These are phyloP conservation scores for Saccharomycopsis sp. DNA, from an alignment of 805 yeast species.

Conservation along the genomic window DNA sequence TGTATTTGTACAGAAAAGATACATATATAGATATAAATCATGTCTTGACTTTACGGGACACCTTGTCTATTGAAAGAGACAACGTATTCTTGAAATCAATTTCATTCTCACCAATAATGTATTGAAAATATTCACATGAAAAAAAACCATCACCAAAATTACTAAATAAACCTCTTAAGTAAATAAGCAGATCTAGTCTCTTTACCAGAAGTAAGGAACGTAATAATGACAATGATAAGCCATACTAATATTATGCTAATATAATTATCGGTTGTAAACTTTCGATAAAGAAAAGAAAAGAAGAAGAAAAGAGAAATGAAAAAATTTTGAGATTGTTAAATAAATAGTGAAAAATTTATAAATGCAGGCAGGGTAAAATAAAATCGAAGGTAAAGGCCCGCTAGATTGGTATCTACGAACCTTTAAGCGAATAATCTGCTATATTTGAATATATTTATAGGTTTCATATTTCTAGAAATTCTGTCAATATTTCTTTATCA, in stretches of 20 bases:
- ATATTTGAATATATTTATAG: too few relatives aligned
- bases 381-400: too few relatives aligned
- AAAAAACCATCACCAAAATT: background rate
- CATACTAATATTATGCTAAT: constrained; percentile 6
- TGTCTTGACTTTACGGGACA: constrained; percentile 43
- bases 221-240: background rate
- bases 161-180: constrained; percentile 17
- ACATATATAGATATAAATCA: too few relatives aligned
- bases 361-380: too few relatives aligned
- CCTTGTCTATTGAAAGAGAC: constrained; percentile 31
- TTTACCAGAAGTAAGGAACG: background rate
- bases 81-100: constrained; percentile 37
- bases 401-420: too few relatives aligned
- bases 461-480: too few relatives aligned
- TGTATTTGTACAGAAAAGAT: too few relatives aligned
- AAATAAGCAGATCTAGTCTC: constrained; percentile 20
- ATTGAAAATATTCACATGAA: constrained; percentile 12
- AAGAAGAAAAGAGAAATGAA: background rate
- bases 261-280: constrained; percentile 15
- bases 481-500: too few relatives aligned
- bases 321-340: too few relatives aligned
- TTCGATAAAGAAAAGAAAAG: constrained; percentile 18
- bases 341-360: too few relatives aligned
- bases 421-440: too few relatives aligned
- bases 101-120: constrained; percentile 30